Evolutionary conservation across 768 basidiomycete genomes (phyloP), one percentile per base, ranked within the genome.

Genomic region (Neoboletus brunneissimus): DNA sequence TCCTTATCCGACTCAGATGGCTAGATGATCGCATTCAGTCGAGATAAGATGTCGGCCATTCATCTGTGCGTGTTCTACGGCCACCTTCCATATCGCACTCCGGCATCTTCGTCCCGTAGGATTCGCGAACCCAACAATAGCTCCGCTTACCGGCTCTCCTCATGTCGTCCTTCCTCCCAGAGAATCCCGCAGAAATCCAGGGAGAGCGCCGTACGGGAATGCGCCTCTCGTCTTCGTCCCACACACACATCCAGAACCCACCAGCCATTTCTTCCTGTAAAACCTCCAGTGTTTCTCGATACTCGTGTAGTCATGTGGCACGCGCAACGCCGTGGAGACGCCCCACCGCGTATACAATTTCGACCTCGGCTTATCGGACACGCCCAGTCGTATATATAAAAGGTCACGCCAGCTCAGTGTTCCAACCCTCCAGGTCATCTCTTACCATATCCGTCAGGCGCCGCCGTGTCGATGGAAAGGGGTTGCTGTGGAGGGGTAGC

Each of bases 41-140:
- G 45, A n/a, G n/a, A n/a, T n/a, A n/a, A n/a, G n/a, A 68, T 57
- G 63, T 66, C 35, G 10, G 18, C 7, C 20, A 9, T 38, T 18
- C 18, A n/a, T 23, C 9, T 27, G 16, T 23, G 13, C 6, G 11
- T 9, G 5, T 31, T 8, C 20, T 23, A 18, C 25, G 9, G 27
- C 10, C 43, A 10, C 29, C 1, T 40, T 46, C 35, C 27, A 42
- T 18, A 41, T 34, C 29, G 2, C 27, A 2, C 29, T 10, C 53
- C 38, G 29, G 38, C 7, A 12, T 8, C 22, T 20, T 49, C 46
- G 53, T 35, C 3, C 44, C 44, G 44, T n/a, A 53, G 41, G 62
- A 59, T 54, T 38, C 43, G 51, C 55, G 18, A 51, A 46, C 9
- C 58, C 32, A 57, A 58, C 62, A 62, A 64, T 57, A 66, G 53